Evolutionary conservation across 805 yeast species (phyloP).

Genomic region (Lipomyces chichibuensis): DNA sequence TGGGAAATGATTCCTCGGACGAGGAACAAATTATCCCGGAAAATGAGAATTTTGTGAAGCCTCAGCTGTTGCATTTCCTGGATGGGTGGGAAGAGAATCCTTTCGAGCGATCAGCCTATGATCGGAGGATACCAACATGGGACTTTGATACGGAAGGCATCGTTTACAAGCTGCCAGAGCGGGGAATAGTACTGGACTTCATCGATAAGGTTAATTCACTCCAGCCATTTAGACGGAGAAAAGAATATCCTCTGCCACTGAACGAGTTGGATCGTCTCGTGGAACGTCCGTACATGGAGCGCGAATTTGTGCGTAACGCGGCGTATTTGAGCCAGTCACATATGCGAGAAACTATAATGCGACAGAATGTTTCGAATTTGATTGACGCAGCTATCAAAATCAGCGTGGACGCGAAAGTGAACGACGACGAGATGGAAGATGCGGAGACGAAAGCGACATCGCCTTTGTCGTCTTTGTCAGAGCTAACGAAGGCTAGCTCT

Average conservation of each 20-base stretch:
- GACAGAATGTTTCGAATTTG: conserved; percentile 25
- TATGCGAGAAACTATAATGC: conserved; percentile 24
- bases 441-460: neutral
- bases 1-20: conserved; percentile 50
- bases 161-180: conserved; percentile 68
- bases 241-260: conserved; percentile 9
- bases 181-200: conserved; percentile 70
- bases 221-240: conserved; percentile 13
- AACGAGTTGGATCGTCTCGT: conserved; percentile 30
- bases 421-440: neutral
- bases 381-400: conserved; percentile 28
- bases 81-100: conserved; percentile 27
- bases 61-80: conserved; percentile 28
- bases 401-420: neutral
- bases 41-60: conserved; percentile 24
- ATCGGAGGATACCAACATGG: conserved; percentile 38
- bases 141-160: conserved; percentile 48
- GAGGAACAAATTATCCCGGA: conserved; percentile 39
- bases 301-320: conserved; percentile 33
- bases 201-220: conserved; percentile 53
- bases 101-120: conserved; percentile 15
- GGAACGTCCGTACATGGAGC: conserved; percentile 26
- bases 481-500: neutral
- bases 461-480: neutral
- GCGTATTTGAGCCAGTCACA: conserved; percentile 38